phyloP scores from a whole-genome alignment of 805 yeast species.

The Sugiyamaella lignohabitans region DNA sequence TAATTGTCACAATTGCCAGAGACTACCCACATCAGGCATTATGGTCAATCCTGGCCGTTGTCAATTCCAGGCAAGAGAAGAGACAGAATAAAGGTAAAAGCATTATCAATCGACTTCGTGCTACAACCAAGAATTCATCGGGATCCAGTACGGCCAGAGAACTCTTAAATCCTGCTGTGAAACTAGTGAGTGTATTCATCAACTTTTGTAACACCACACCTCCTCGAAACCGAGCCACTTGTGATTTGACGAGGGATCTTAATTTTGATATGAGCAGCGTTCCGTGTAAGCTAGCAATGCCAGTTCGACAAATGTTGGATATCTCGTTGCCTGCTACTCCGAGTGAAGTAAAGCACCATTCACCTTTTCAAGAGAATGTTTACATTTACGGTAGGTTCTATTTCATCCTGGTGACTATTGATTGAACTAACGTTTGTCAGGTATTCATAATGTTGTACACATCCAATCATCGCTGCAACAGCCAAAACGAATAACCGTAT shows the following conservation, averaged over 20 bases:
- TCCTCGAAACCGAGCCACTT: slow-evolving; percentile 6
- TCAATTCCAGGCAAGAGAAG: slow-evolving; percentile 50
- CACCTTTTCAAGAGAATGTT: slow-evolving; percentile 41
- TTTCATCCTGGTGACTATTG: neutral
- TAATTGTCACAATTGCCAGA: slow-evolving; percentile 50
- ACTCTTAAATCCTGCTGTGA: slow-evolving; percentile 14
- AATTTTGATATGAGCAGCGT: slow-evolving; percentile 37
- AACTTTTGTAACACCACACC: slow-evolving; percentile 14
- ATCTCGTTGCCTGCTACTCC: slow-evolving; percentile 52
- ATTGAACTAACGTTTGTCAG: slow-evolving; percentile 14
- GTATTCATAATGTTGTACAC: slow-evolving; percentile 60
- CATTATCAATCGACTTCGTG: slow-evolving; percentile 30
- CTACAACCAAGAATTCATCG: slow-evolving; percentile 25
- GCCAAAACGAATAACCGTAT: slow-evolving; percentile 69
- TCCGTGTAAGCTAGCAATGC: slow-evolving; percentile 59
- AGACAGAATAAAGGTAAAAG: slow-evolving; percentile 37
- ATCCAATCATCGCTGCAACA: slow-evolving; percentile 77
- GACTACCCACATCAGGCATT: slow-evolving; percentile 75
- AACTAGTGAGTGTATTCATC: slow-evolving; percentile 16
- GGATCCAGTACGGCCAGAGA: slow-evolving; percentile 7
- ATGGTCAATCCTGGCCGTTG: slow-evolving; percentile 76
- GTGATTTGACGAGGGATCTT: slow-evolving; percentile 19
- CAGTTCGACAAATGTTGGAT: slow-evolving; percentile 64
- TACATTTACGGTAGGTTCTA: slow-evolving; percentile 17
- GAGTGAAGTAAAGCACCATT: slow-evolving; percentile 36